These are phyloP conservation scores for Coelastrella sp. DNA, from an alignment of 139 green algal genomes.

Conservation along the genomic window DNA sequence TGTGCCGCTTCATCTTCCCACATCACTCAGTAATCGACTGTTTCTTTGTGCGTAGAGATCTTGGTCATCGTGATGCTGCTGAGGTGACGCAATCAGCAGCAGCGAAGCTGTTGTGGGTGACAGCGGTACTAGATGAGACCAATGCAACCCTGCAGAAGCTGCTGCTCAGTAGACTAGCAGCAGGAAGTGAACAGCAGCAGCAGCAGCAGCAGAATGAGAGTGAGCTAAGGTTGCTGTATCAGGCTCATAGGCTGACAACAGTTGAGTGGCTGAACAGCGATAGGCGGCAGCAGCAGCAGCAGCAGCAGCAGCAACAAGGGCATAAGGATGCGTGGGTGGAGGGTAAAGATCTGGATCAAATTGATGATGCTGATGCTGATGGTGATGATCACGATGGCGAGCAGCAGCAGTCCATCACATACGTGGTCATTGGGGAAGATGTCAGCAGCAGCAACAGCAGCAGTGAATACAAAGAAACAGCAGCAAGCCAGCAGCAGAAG, in stretches of 20 bases:
- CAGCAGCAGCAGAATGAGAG: background rate
- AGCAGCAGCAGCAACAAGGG: constrained; percentile 34
- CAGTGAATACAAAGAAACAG: background rate
- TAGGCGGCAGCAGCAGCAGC: background rate
- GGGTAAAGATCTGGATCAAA: background rate
- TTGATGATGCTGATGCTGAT: background rate
- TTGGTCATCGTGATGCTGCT: background rate
- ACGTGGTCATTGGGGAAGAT: background rate
- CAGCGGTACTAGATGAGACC: background rate
- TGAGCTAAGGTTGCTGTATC: constrained; percentile 28
- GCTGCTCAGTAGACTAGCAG: constrained; percentile 13
- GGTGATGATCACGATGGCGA: background rate
- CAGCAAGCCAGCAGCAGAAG: constrained; percentile 12
- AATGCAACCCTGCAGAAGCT: background rate
- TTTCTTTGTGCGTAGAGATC: background rate
- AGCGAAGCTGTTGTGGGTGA: constrained; percentile 19
- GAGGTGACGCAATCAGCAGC: background rate
- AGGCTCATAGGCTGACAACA: constrained; percentile 22
- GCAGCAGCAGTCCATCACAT: background rate
- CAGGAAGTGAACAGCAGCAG: background rate
- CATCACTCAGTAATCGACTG: too few species aligned
- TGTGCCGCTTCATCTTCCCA: too few species aligned
- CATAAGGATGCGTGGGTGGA: background rate
- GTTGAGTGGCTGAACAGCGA: background rate
- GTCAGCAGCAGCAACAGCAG: background rate